Evolutionary conservation across 2,329 filamentous ascomycete species (phyloP), one percentile per base, ranked within the genome.

Genomic region (Lasiodiplodia gonubiensis): DNA sequence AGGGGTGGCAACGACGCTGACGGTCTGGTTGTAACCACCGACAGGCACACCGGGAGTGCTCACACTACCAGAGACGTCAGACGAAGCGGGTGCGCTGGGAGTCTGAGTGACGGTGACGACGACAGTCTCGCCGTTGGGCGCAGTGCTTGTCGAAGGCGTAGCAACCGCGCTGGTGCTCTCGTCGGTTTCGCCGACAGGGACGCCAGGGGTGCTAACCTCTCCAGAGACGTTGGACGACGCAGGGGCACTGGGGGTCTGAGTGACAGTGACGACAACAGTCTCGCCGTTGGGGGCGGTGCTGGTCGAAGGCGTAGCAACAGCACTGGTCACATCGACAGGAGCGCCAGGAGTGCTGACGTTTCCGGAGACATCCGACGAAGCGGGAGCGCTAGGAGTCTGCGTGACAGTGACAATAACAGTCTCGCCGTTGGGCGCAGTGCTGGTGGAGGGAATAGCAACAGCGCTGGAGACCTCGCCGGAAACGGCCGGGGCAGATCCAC

Each of bases 1-100:
- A 25, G 55, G 23, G 16, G 42, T 8, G 39, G 21, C 57, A 48
- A 25, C 57, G 10, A 49, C 57, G 48, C 46, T 16, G 2, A 63
- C 59, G 10, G 59, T 63, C 46, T 63, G 18, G 42, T 46, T 46
- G 46, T 14, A 37, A 21, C 54, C 12, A 76, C 72, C 33, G 72
- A 66, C 55, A 74, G 54, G 54, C 21, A 59, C 35, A 25, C n/a
- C 59, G 7, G 57, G 57, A 4, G 54, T 57, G 63, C 55, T 74
- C 4, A 33, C n/a, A 5, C 16, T 48, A 7, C 55, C 55, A 60
- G 55, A 64, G 21, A 42, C 55, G 5, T 35, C 55, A 37, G 14
- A 25, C 11, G 59, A 51, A 33, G 59, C 59, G 16, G 59, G 23
- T 1, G 39, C 59, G 3, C 42, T 46, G 8, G 42, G 42, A 10